phyloP scores from a whole-genome alignment of 805 yeast species.

The Myxozyma neglecta region DNA sequence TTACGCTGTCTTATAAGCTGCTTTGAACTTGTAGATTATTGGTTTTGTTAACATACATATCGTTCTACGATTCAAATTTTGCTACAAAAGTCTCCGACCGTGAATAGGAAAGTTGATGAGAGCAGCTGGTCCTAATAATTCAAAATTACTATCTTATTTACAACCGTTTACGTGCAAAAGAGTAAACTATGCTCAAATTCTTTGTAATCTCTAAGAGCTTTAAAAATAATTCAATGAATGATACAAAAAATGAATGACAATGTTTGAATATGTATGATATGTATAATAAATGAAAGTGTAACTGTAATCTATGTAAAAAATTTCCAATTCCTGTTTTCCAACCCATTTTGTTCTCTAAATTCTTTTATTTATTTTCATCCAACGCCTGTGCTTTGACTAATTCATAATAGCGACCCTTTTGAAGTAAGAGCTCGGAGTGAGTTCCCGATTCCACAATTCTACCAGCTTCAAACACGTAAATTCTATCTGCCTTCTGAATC shows the following conservation, averaged over 20 bases:
- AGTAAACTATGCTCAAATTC: background rate
- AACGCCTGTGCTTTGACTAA: conserved; percentile 47
- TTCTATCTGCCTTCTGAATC: conserved; percentile 52
- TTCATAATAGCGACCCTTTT: conserved; percentile 43
- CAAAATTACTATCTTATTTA: no score
- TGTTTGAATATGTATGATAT: background rate
- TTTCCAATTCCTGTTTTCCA: background rate
- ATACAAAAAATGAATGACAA: background rate
- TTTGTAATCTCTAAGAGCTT: background rate
- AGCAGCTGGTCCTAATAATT: no score
- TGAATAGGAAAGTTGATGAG: no score
- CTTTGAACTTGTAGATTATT: background rate
- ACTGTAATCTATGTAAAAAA: background rate
- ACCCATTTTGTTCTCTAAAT: background rate
- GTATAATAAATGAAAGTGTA: background rate
- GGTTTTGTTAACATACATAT: no score
- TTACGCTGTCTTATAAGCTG: background rate
- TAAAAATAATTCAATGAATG: background rate
- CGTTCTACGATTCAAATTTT: no score
- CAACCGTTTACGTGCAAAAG: no score
- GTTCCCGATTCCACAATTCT: conserved; percentile 53
- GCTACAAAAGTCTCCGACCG: no score
- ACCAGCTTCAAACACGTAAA: conserved; percentile 58
- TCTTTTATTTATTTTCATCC: conserved; percentile 26
- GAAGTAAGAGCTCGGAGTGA: conserved; percentile 44